Base-by-base conservation (phyloP, 345 rosid genomes). In the Sapria himalayana region DNA sequence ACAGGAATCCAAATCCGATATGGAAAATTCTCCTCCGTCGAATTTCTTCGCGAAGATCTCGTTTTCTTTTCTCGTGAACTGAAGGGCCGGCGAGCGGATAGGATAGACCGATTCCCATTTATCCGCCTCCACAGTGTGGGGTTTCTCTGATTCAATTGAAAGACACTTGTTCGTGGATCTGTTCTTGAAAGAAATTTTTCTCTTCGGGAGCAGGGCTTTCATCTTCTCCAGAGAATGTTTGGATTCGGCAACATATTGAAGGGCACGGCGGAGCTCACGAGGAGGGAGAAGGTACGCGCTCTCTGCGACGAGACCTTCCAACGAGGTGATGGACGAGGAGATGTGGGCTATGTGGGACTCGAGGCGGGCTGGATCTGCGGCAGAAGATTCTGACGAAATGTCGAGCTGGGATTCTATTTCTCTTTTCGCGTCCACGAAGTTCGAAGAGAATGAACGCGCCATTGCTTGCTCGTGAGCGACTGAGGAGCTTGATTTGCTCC, bases 281-380 rank as follows among this genome's bases (percentile, higher is more conserved):
- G 94, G 60, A 10, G 94, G 94, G 42, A 81, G 66, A 42, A 43
- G 54, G 57, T 76, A 78, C 2, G 94, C 73, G 56, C 59, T 81
- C 54, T 76, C 71, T 19, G 92, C 85, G 32, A 81, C 67, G 25
- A 78, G 71, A 44, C 74, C 63, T 45, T 78, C 92, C 25, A 86
- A 80, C 27, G 71, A 63, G 20, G 74, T 45, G 40, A 86, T 78
- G 38, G 80, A 49, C 11, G 55, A 50, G 21, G 82, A 76, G 61
- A 81, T 68, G 20, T 52, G 41, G 9, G 61, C 52, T 31, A 78
- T 63, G 33, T 52, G 66, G 14, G 75, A 66, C 53, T 69, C 74
- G 25, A 66, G 39, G 24, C 43, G 50, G 3, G 66, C 11, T 0
- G 67, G 60, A 46, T 73, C 74, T 7, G 66, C 33, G 29, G 56